phyloP scores from a whole-genome alignment of 2,329 filamentous ascomycete species.

The Aspergillus ibericus region DNA sequence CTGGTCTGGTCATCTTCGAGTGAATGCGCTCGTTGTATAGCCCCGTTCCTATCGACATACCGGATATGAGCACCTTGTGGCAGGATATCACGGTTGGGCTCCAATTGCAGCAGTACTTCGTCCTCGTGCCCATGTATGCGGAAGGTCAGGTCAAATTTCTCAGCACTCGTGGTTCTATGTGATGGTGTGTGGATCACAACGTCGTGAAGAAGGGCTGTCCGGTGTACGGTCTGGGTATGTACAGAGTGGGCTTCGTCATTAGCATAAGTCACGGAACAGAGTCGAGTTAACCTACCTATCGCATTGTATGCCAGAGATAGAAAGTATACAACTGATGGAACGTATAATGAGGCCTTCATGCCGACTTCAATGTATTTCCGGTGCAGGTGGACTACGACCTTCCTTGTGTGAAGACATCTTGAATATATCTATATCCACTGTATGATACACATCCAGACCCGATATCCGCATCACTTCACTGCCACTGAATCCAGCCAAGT shows the following conservation, averaged over 20 bases:
- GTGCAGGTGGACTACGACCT: too few relatives aligned
- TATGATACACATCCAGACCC: too few relatives aligned
- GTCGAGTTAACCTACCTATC: too few relatives aligned
- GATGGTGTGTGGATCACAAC: constrained; percentile 1
- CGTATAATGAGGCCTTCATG: too few relatives aligned
- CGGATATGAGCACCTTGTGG: constrained; percentile 4
- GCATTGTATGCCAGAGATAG: too few relatives aligned
- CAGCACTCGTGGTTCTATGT: background rate
- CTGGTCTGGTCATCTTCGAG: background rate
- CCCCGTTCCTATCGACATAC: constrained; percentile 4
- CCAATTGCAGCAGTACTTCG: background rate
- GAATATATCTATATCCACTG: too few relatives aligned
- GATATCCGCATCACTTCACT: too few relatives aligned
- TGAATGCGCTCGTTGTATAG: background rate
- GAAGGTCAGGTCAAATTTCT: constrained; percentile 8
- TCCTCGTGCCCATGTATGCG: background rate
- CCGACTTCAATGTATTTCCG: too few relatives aligned
- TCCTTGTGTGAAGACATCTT: too few relatives aligned
- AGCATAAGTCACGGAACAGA: too few relatives aligned
- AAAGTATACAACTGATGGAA: too few relatives aligned
- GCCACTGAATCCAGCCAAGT: too few relatives aligned
- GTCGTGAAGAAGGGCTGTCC: background rate
- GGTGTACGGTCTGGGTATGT: background rate
- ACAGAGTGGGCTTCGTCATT: constrained; percentile 4
- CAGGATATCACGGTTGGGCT: constrained; percentile 15